Evolutionary conservation across 352 stramenopile genomes (phyloP).

Genomic region (Achlya hypogyna): DNA sequence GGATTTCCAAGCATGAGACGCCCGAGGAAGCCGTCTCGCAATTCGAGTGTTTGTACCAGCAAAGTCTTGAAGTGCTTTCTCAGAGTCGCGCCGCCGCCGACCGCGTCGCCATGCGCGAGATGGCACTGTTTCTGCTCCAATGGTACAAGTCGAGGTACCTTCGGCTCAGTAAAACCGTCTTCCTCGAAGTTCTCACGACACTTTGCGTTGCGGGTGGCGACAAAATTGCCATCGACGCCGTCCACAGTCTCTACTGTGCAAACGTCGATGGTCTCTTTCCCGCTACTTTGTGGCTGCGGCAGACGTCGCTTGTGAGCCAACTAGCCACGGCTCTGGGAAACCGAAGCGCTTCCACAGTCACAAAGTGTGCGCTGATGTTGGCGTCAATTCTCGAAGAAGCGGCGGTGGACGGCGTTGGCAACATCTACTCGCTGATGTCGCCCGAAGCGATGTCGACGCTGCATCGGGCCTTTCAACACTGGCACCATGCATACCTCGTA

Average conservation of each 20-base stretch:
- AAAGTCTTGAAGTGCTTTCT: neutral
- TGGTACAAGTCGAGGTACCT: conserved; percentile 12
- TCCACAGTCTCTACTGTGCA: conserved; percentile 2
- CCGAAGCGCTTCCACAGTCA: neutral
- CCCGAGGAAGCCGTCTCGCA: neutral
- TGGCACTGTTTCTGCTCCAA: conserved; percentile 6
- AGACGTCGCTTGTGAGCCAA: neutral
- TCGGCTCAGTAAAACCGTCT: conserved; percentile 5
- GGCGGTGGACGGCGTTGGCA: neutral
- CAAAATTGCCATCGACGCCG: conserved; percentile 17
- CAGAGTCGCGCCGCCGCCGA: neutral
- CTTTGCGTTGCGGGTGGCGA: neutral
- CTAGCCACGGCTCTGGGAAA: neutral
- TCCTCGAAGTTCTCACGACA: neutral
- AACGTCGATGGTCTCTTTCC: neutral
- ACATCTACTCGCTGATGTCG: conserved; percentile 1
- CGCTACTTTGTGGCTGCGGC: neutral
- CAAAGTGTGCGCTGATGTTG: conserved; percentile 4
- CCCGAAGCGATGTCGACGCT: neutral
- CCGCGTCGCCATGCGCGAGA: neutral
- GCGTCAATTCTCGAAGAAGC: neutral
- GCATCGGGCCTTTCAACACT: neutral
- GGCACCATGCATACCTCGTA: conserved; percentile 6
- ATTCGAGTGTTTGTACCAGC: neutral
- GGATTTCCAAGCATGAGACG: neutral